Base-by-base conservation (phyloP, 768 basidiomycete species). In the Leucocoprinus leucothites region DNA sequence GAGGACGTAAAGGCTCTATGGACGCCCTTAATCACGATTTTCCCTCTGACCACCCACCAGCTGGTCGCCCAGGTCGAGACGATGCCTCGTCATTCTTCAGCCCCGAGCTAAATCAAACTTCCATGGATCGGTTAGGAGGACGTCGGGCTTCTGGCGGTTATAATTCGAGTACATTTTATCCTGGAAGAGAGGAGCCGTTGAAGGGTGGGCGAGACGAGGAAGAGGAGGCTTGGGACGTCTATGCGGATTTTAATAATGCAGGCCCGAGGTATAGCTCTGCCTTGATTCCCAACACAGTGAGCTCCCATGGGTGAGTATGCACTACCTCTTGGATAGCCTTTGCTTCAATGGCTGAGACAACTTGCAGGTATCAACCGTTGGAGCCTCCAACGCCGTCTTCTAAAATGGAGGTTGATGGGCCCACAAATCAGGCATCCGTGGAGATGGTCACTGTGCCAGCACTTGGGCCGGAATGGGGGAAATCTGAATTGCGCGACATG, bases 401-500 rank as follows among this genome's bases (percentile, higher is more conserved):
- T 54, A 76, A 72, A 59, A 51, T 58, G 26, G 80, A 79, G 25
- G 56, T 63, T n/a, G 42, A 63, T 9, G 76, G 76, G 38, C 38
- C 9, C 41, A 18, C 40, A 9, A 49, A 69, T 16, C 53, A 62
- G 3, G 74, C 75, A 9, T 83, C 81, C 2, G 89, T 94, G 21
- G 94, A 98, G 69, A 77, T 95, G 68, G 87, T 96, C 42, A 96
- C 94, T 0, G 92, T 97, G 0, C 94, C 94, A 2, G 90, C 90
- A 1, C 77, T 98, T 2, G 94, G 94, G 18, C 74, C 94, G 0
- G 94, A 98, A 72, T 98, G 94, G 94, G 80, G 80, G 22, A 83
- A 84, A 48, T 73, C 79, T 18, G 94, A 98, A 67, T 70, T 97
- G 68, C 80, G 78, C 46, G 79, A 80, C 35, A 88, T 92, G 82